Conservation (phyloP, 2,329 filamentous ascomycete species). For the Fusarium ramigenum region DNA sequence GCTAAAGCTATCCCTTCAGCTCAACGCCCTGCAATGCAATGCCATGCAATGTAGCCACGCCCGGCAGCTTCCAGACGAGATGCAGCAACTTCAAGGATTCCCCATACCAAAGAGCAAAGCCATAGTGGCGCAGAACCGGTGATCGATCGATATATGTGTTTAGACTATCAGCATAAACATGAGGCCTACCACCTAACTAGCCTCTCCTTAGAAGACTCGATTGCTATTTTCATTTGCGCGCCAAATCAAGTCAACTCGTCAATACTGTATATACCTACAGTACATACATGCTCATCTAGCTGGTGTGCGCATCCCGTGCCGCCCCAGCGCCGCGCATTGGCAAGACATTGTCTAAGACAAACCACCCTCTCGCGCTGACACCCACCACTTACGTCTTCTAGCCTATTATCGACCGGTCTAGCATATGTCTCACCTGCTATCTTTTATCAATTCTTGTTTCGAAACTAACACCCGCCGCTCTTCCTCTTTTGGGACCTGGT, state of each 20-base stretch:
- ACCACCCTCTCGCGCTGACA: slow-evolving; percentile 14
- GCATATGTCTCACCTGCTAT: slow-evolving; percentile 21
- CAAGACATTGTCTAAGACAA: slow-evolving; percentile 41
- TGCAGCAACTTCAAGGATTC: slow-evolving; percentile 18
- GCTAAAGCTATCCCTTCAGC: background rate
- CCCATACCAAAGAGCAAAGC: slow-evolving; percentile 4
- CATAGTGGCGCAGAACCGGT: slow-evolving; percentile 5
- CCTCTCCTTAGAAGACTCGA: background rate
- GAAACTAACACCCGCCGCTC: slow-evolving; percentile 12
- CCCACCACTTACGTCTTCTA: slow-evolving; percentile 8
- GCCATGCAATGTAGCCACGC: slow-evolving; percentile 13
- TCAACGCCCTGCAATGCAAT: slow-evolving; percentile 3
- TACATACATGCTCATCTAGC: background rate
- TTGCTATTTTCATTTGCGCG: background rate
- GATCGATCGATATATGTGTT: background rate
- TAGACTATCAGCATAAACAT: slow-evolving; percentile 6
- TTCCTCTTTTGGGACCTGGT: slow-evolving; percentile 9
- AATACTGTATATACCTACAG: background rate
- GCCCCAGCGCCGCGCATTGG: slow-evolving; percentile 33
- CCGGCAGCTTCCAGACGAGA: slow-evolving; percentile 4
- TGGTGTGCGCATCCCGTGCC: slow-evolving; percentile 29
- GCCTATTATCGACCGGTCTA: slow-evolving; percentile 8
- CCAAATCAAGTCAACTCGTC: background rate
- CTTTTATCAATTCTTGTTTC: slow-evolving; percentile 7
- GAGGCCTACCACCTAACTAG: slow-evolving; percentile 20